Evolutionary conservation across 1,284 basidiomycete genomes (phyloP), one percentile per base, ranked within the genome.

Genomic region (Trichosporon coremiiforme): DNA sequence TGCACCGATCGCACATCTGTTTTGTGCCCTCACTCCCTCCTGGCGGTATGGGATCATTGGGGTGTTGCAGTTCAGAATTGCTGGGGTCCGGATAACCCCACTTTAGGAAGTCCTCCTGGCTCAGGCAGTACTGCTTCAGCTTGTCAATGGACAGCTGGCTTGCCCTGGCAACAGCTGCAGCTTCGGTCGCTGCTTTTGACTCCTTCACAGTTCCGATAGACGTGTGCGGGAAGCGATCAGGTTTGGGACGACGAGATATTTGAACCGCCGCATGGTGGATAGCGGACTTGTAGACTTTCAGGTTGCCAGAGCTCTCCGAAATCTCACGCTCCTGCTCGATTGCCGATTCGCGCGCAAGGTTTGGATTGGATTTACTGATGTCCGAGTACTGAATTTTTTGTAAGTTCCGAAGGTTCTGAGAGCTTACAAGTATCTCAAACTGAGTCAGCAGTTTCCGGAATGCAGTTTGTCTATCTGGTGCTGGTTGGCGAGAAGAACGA

Each of bases 131-230:
- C 10, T 86, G 84, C 66, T 88, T 84, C n/a, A 95, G 83, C 7
- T 78, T 69, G 0, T 71, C 70, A 3, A 75, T 82, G 0, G 89
- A 88, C 65, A 94, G 83, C n/a, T 82, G 85, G 6, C 91, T 85
- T 3, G 87, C 82, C 36, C 87, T 81, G 2, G 90, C 82, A 31
- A 88, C 85, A 71, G 90, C 90, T 47, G 86, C 87, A 9, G 86
- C 85, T 73, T 90, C 89, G 36, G 83, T 83, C 17, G 90, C 89
- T 15, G 85, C 85, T 10, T 85, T 83, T 36, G 91, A 83, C 15
- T 92, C 89, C 10, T 84, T 87, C 68, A 93, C 88, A 0, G 93
- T 95, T 4, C 95, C 94, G 31, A 95, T 88, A 3, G 92, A 94
- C 0, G 88, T 85, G 77, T 94, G 90, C 0, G 86, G 85, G 22